Conservation (phyloP, 495 filamentous ascomycete genomes). For the Extremus antarcticus region DNA sequence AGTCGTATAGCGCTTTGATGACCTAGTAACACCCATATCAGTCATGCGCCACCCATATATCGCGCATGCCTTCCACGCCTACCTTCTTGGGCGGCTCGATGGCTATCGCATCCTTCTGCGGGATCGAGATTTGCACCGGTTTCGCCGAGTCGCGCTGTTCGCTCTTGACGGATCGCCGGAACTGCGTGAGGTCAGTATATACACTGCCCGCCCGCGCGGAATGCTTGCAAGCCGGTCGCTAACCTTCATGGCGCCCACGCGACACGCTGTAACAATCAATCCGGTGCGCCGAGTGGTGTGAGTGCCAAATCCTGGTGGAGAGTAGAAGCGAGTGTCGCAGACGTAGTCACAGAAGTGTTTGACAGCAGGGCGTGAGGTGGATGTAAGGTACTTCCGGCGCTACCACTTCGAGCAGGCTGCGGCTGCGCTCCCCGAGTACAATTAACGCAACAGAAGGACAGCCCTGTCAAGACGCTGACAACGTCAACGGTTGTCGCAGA, state of each 20-base stretch:
- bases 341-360: background rate
- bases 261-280: background rate
- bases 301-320: background rate
- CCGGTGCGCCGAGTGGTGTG: background rate
- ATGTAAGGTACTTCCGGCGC: no score
- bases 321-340: background rate
- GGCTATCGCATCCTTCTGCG: constrained; percentile 85
- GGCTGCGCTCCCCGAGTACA: no score
- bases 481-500: no score
- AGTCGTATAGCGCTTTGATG: constrained; percentile 93
- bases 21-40: constrained; percentile 46
- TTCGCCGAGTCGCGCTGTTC: constrained; percentile 36
- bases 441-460: no score
- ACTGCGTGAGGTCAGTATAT: constrained; percentile 22
- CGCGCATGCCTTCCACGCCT: constrained; percentile 18
- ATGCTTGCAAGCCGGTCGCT: background rate
- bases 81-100: constrained; percentile 98
- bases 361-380: background rate
- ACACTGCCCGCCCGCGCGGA: background rate
- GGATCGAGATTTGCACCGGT: constrained; percentile 74
- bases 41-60: background rate
- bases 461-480: no score
- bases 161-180: constrained; percentile 32
- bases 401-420: no score
- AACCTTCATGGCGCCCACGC: background rate